phyloP scores from a whole-genome alignment of 257 asterid species.

The Knoxia roxburghii region DNA sequence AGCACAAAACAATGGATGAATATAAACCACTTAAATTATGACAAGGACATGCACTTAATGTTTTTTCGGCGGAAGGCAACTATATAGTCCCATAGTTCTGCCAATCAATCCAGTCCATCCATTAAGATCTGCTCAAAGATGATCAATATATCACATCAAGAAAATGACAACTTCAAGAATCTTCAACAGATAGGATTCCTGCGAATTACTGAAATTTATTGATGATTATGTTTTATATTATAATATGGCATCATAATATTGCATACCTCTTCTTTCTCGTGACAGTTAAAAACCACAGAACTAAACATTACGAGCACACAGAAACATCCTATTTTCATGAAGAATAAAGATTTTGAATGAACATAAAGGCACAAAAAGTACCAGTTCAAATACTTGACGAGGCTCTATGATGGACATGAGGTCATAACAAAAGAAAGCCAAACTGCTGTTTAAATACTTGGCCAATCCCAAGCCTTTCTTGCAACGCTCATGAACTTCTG shows the following conservation, averaged over 20 bases:
- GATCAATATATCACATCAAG: neutral
- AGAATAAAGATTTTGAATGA: neutral
- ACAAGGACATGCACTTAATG: neutral
- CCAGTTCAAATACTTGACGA: constrained; percentile 99
- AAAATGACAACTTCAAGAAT: neutral
- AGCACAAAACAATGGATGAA: neutral
- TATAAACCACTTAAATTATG: neutral
- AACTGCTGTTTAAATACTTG: constrained; percentile 85
- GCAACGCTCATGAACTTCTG: constrained; percentile 99
- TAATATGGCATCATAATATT: neutral
- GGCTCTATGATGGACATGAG: constrained; percentile 92
- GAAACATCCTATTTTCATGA: neutral
- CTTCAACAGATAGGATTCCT: neutral
- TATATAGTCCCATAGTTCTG: neutral
- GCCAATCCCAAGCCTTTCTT: constrained; percentile 95
- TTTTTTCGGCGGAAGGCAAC: neutral
- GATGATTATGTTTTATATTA: neutral
- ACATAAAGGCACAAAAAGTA: constrained; percentile 27
- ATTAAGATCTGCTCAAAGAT: neutral
- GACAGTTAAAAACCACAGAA: neutral
- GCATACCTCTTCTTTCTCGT: neutral
- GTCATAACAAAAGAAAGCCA: constrained; percentile 98
- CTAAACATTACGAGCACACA: neutral
- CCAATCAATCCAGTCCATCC: neutral
- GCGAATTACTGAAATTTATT: neutral